phyloP scores from a whole-genome alignment of 2,329 filamentous ascomycete genomes.

The Aspergillus oerlinghausenensis region DNA sequence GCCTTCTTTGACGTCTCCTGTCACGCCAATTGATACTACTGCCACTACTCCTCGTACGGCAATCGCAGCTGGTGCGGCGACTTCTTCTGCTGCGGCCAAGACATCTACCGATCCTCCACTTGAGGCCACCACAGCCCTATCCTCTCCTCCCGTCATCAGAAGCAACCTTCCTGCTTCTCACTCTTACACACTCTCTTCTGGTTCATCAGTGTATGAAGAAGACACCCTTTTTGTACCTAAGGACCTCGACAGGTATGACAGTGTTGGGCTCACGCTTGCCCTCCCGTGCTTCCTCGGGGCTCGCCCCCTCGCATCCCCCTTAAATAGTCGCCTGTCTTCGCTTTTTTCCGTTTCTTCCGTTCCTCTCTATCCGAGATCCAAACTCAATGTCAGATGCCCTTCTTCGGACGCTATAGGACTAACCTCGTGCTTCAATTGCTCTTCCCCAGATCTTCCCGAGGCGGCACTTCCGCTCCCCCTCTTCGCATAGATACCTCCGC shows the following conservation, averaged over 20 bases:
- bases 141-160: background rate
- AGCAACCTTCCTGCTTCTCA: constrained; percentile 11
- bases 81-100: constrained; percentile 23
- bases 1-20: constrained; percentile 19
- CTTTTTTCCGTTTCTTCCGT: constrained; percentile 3
- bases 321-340: constrained; percentile 2
- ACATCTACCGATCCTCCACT: constrained; percentile 12
- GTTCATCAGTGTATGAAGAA: constrained; percentile 24
- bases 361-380: constrained; percentile 2
- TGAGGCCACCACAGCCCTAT: background rate
- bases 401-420: constrained; percentile 19
- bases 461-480: constrained; percentile 29
- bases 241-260: constrained; percentile 39
- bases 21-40: constrained; percentile 2
- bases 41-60: background rate
- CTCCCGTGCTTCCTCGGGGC: constrained; percentile 3
- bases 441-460: constrained; percentile 37
- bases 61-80: background rate
- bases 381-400: constrained; percentile 5
- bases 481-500: constrained; percentile 31
- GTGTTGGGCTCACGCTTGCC: constrained; percentile 3
- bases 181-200: constrained; percentile 19
- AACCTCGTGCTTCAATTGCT: constrained; percentile 20
- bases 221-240: constrained; percentile 29
- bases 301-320: background rate